phyloP scores from a whole-genome alignment of 2,329 filamentous ascomycete species.

The Penicillium expansum region DNA sequence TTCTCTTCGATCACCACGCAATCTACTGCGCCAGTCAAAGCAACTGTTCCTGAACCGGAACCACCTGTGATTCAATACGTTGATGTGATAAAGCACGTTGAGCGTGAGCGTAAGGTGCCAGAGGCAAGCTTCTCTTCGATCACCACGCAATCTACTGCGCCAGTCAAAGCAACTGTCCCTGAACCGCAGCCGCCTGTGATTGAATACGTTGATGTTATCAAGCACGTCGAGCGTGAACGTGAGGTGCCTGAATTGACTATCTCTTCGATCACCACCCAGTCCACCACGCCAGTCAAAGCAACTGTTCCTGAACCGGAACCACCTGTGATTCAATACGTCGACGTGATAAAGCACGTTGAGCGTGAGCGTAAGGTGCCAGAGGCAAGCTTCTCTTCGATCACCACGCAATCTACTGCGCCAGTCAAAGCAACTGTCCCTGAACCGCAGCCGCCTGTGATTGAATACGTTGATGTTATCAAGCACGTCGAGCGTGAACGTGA shows the following conservation, averaged over 20 bases:
- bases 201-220: constrained; percentile 2
- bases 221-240: constrained; percentile 8
- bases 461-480: constrained; percentile 6
- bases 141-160: constrained; percentile 26
- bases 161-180: constrained; percentile 21
- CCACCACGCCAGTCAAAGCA: constrained; percentile 25
- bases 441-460: constrained; percentile 13
- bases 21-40: constrained; percentile 27
- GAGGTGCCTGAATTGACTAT: constrained; percentile 21
- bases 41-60: constrained; percentile 19
- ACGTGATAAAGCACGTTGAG: constrained; percentile 9
- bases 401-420: constrained; percentile 27
- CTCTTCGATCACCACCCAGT: constrained; percentile 31
- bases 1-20: constrained; percentile 33
- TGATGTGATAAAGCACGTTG: constrained; percentile 7
- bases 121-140: constrained; percentile 32
- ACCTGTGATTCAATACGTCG: constrained; percentile 7
- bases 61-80: constrained; percentile 10
- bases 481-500: constrained; percentile 8
- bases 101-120: constrained; percentile 10
- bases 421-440: constrained; percentile 19
- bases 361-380: constrained; percentile 18
- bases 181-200: constrained; percentile 17
- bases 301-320: constrained; percentile 20
- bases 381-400: constrained; percentile 36